Evolutionary conservation across 768 basidiomycete genomes (phyloP).

Genomic region (Rhizopogon roseolus): DNA sequence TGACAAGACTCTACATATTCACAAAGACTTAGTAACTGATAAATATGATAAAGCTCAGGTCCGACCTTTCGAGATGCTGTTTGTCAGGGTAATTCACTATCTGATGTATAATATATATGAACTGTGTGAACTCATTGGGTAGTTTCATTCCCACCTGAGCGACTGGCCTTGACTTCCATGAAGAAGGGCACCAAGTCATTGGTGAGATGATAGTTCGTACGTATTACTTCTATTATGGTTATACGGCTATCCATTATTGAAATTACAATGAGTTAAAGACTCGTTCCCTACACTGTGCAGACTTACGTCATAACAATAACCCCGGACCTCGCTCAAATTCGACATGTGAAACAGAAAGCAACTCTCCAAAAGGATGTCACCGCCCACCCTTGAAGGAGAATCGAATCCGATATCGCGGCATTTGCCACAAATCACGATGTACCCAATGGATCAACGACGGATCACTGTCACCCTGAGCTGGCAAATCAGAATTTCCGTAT

Average conservation of each 20-base stretch:
- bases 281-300: too few species aligned
- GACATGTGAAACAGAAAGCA: not conserved
- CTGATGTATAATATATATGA: slow-evolving; percentile 27
- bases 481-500: not conserved
- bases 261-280: too few species aligned
- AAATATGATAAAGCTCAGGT: not conserved
- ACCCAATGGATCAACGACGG: not conserved
- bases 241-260: too few species aligned
- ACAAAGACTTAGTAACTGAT: not conserved
- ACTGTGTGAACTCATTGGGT: not conserved
- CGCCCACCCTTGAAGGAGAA: not conserved
- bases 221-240: too few species aligned
- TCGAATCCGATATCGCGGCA: not conserved
- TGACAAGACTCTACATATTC: slow-evolving; percentile 54
- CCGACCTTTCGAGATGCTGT: slow-evolving; percentile 53
- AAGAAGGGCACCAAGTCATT: slow-evolving; percentile 61
- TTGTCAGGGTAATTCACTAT: slow-evolving; percentile 70
- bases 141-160: slow-evolving; percentile 55
- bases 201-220: not conserved
- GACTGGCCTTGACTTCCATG: slow-evolving; percentile 74
- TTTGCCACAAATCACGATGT: not conserved
- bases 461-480: not conserved
- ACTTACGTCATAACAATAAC: too few species aligned
- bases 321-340: too few species aligned
- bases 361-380: too few species aligned